Base-by-base conservation (phyloP, 495 filamentous ascomycete genomes). In the Neohortaea acidophila region DNA sequence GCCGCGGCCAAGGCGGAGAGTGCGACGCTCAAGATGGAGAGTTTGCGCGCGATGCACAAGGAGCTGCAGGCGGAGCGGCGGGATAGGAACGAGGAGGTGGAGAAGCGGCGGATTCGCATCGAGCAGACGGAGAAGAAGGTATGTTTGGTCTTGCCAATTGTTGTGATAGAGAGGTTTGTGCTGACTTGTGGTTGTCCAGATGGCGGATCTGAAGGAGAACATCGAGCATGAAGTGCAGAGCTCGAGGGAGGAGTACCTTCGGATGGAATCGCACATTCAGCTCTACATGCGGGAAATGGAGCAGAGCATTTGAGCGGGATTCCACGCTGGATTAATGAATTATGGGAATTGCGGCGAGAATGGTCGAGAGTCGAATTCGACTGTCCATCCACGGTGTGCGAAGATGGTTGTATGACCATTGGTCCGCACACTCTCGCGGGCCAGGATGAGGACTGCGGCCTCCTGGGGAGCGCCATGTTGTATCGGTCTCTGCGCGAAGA, bases 81-180 rank as follows among this genome's bases (percentile, higher is more conserved):
- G 0, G 83, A 83, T 36, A 87, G 87, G 61, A 77, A 77, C 24
- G 72, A 76, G 15, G 89, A 94, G 54, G 89, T 96, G 63, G 89
- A 97, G 64, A 72, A 73, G 53, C 69, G 85, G 57, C 72, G 83
- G 47, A 84, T 94, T 8, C 62, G 84, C 37, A 96, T 96, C 44
- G 87, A 96, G 63, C 84, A 93, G 66, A 94, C 82, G 22, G 89
- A 94, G 72, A 94, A 93, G 67, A 94, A 96, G 81, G 85, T 86
- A 30, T 41, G 43, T 19, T 4, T 27, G 27, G 69, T 44, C 66
- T 51, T 41, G 17, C 15, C 2, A 3, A 33, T 23, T 10, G 14
- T 13, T 37, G 11, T 14, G 17, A 2, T 25, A n/a, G 22, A n/a
- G 30, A 28, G 21, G 17, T 14, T 31, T 18, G 14, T 50, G 38